A percentile compares a stretch with the other conserved stretches of the same genome.
Conservation (phyloP, 2,329 filamentous ascomycete species). For the Aphanocladium album region DNA sequence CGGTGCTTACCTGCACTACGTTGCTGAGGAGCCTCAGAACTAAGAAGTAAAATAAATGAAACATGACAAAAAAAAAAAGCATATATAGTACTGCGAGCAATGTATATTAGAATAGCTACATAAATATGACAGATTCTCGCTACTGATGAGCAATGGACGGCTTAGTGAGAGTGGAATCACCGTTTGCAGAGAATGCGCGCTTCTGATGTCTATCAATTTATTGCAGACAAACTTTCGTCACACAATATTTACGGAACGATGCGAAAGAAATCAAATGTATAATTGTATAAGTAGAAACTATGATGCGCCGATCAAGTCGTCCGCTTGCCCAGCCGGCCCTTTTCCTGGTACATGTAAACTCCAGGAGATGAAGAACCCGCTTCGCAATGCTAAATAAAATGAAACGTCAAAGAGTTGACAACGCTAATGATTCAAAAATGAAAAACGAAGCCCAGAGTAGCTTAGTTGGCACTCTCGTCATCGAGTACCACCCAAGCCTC, state of each 20-base stretch:
- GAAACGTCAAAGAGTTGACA: neutral
- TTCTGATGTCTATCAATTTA: no score
- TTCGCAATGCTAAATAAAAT: neutral
- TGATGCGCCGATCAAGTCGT: neutral
- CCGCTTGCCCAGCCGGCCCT: neutral
- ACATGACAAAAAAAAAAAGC: slow-evolving; percentile 1
- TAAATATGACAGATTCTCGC: slow-evolving; percentile 3
- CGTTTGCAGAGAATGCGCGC: no score
- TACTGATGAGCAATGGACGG: no score
- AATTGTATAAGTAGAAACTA: neutral
- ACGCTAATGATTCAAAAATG: neutral
- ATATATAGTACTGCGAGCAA: neutral
- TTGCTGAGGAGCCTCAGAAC: slow-evolving; percentile 73
- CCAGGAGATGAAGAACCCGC: neutral
- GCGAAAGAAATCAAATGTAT: neutral
- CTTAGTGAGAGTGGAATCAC: no score
- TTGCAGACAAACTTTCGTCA: no score
- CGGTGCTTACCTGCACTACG: slow-evolving; percentile 92
- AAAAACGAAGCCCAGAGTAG: neutral
- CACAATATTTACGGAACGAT: neutral
- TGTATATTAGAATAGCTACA: slow-evolving; percentile 7
- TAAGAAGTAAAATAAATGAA: slow-evolving; percentile 19
- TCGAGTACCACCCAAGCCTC: slow-evolving; percentile 5
- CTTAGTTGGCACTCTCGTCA: neutral
- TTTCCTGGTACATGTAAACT: neutral